Conservation (phyloP, 345 rosid genomes). For the Citrus inodora region DNA sequence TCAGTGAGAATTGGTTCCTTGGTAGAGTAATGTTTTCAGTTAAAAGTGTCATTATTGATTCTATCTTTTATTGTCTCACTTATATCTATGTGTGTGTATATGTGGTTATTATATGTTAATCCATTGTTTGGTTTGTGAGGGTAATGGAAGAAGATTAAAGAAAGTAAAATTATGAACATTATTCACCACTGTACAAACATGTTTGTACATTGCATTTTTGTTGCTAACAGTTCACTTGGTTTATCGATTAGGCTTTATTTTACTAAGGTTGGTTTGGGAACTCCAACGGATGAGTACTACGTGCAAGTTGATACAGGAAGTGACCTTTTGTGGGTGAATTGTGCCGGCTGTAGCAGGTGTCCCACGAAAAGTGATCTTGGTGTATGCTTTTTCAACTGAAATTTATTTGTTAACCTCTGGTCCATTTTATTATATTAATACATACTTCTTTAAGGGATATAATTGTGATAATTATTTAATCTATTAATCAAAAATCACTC, state of each 20-base stretch:
- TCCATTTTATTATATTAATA: not conserved
- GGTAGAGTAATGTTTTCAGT: not conserved
- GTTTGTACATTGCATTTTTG: not conserved
- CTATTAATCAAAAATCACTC: not conserved
- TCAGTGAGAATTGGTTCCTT: not conserved
- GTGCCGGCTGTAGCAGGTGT: conserved; percentile 61
- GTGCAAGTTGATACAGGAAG: conserved; percentile 98
- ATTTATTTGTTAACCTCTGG: not conserved
- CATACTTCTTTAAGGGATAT: not conserved
- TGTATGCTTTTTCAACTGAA: conserved; percentile 40
- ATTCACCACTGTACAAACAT: not conserved
- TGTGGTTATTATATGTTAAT: not conserved
- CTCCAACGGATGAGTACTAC: conserved; percentile 64
- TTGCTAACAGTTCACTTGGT: conserved; percentile 28
- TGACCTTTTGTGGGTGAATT: conserved; percentile 89
- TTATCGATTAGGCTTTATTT: conserved; percentile 62
- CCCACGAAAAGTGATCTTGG: conserved; percentile 70
- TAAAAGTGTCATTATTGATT: not conserved
- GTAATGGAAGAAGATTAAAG: not conserved
- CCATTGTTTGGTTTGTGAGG: not conserved
- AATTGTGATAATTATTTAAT: not conserved
- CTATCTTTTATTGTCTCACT: not conserved
- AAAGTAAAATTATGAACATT: not conserved
- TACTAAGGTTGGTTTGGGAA: conserved; percentile 63
- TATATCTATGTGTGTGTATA: no score